Conservation (phyloP, 768 basidiomycete species). For the Suillus brevipes region DNA sequence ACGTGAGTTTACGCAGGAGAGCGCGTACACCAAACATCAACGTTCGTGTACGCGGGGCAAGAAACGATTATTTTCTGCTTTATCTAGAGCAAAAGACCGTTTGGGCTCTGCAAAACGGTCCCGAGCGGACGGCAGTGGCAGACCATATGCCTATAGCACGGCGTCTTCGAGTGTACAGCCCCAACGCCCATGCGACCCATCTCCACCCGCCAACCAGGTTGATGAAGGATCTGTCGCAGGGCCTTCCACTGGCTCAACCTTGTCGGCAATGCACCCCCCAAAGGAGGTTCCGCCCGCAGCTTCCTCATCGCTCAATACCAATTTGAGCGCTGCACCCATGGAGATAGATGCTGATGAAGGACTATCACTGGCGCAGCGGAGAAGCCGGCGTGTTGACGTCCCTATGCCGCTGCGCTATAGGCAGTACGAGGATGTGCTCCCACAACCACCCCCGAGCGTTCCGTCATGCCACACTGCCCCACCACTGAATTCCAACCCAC, state of each 20-base stretch:
- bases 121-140: neutral
- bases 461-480: rapidly evolving
- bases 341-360: neutral
- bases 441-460: neutral
- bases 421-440: neutral
- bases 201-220: too few relatives aligned
- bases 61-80: neutral
- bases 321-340: too few relatives aligned
- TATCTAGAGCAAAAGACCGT: neutral
- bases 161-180: rapidly evolving
- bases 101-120: neutral
- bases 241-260: too few relatives aligned
- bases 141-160: neutral
- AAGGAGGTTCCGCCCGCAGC: too few relatives aligned
- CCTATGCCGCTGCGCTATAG: neutral
- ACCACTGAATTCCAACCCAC: too few relatives aligned
- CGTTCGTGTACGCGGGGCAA: neutral
- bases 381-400: neutral
- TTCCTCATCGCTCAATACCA: neutral
- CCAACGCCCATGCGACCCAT: too few relatives aligned
- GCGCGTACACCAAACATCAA: neutral
- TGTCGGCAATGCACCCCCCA: too few relatives aligned
- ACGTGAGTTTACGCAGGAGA: neutral
- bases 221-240: too few relatives aligned
- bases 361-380: neutral